These are phyloP conservation scores for Globisporangium cystogenes DNA, from an alignment of 352 stramenopile genomes.

Conservation along the genomic window DNA sequence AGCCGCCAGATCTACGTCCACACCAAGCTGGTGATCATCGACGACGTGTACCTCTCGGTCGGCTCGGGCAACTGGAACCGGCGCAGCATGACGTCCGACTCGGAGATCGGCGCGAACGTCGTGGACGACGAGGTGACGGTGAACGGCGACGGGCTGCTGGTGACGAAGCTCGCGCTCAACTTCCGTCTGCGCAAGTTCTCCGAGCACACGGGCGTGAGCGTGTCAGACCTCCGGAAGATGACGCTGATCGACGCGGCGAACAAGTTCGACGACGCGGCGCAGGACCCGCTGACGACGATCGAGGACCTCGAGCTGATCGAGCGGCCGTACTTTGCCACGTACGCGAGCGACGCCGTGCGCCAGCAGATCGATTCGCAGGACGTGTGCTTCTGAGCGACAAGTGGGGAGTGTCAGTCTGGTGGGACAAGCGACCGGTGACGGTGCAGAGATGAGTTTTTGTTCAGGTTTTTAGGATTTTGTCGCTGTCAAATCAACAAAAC, in stretches of 20 bases:
- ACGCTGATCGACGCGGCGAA: conserved; percentile 34
- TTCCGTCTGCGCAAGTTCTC: conserved; percentile 57
- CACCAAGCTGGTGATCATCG: conserved; percentile 16
- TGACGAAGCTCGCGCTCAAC: conserved; percentile 33
- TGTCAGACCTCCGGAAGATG: conserved; percentile 31
- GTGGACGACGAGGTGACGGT: conserved; percentile 31
- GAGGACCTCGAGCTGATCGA: conserved; percentile 19
- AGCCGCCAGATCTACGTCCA: conserved; percentile 7
- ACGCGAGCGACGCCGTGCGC: conserved; percentile 13
- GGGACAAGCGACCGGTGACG: no score
- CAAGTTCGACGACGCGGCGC: conserved; percentile 24
- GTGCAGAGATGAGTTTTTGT: no score
- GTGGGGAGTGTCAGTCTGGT: no score
- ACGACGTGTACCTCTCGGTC: conserved; percentile 56
- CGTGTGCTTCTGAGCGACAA: conserved; percentile 8
- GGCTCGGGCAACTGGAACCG: conserved; percentile 64
- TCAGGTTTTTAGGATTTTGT: no score
- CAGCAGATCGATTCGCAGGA: conserved; percentile 16
- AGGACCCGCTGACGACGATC: conserved; percentile 22
- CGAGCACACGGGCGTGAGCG: conserved; percentile 36
- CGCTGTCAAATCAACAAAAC: no score
- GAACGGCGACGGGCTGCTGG: conserved; percentile 22
- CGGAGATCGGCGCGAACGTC: conserved; percentile 47
- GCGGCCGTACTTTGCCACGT: conserved; percentile 16
- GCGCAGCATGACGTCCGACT: conserved; percentile 60